These are phyloP conservation scores for Lojkania enalia DNA, from an alignment of 2,329 filamentous ascomycete genomes.

Conservation along the genomic window DNA sequence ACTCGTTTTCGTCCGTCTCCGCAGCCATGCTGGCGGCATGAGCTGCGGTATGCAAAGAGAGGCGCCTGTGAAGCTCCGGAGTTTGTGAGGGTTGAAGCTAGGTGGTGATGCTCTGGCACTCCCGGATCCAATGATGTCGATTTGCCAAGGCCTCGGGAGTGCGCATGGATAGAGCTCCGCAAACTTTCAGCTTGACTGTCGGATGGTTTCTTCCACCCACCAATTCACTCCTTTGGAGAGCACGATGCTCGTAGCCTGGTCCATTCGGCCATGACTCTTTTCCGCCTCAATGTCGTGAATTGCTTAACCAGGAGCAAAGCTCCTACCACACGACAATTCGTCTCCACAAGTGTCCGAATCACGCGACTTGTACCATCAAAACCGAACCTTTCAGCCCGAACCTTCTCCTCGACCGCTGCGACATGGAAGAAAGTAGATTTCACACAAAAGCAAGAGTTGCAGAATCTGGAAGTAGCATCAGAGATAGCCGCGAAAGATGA, in stretches of 20 bases:
- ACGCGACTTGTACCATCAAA: conserved; percentile 8
- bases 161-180: conserved; percentile 4
- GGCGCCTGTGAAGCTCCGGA: conserved; percentile 24
- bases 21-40: conserved; percentile 49
- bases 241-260: conserved; percentile 22
- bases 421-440: conserved; percentile 30
- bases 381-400: conserved; percentile 12
- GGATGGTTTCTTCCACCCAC: neutral
- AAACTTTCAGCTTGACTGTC: neutral
- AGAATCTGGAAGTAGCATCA: conserved; percentile 5
- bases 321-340: conserved; percentile 12
- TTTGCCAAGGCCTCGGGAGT: conserved; percentile 26
- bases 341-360: conserved; percentile 12
- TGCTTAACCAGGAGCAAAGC: conserved; percentile 28
- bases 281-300: conserved; percentile 25
- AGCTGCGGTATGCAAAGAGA: conserved; percentile 30
- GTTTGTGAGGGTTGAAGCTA: conserved; percentile 28
- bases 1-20: conserved; percentile 37
- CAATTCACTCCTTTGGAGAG: conserved; percentile 4
- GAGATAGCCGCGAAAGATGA: conserved; percentile 19
- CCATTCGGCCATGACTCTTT: conserved; percentile 29
- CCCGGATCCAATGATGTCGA: conserved; percentile 32
- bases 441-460: conserved; percentile 23
- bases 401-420: conserved; percentile 20
- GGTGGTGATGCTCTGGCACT: conserved; percentile 22